Base-by-base conservation (phyloP, 768 basidiomycete species). In the Cubamyces sp. region DNA sequence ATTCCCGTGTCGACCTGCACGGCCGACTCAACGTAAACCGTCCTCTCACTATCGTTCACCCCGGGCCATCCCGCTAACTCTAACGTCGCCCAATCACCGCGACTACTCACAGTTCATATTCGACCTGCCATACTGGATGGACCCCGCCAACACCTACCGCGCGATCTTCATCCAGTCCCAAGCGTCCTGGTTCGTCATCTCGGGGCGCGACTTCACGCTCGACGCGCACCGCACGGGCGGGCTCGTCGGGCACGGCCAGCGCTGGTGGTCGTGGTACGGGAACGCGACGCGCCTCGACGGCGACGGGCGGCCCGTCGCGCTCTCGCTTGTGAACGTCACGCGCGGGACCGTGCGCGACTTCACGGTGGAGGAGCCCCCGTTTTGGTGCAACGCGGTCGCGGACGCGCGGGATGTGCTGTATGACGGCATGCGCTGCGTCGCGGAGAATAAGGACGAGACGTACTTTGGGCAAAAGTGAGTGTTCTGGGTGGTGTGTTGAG, bases 121-220 rank as follows among this genome's bases (percentile, higher is more conserved):
- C 9, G 76, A 85, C 66, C 76, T 85, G 40, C 69, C 83, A 49
- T 85, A 76, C 65, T 86, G 86, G 86, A 74, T 86, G 54, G 73
- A 86, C 60, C 69, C 79, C 40, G 74, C 75, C 46, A 83, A 81
- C 65, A 87, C 85, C 1, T 85, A 82, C 69, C 79, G 83, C 23
- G 84, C 84, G n/a, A 81, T 86, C 25, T 85, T 84, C 69, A 84
- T 87, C 57, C 85, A 86, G 74, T 80, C 74, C 64, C 86, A 87
- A 75, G 82, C 85, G 1, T 86, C 85, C 6, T 86, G 84, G 83
- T 87, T 87, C 65, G 81, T 86, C 52, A 74, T 87, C 39, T 84
- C 84, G 3, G 85, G 84, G 3, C 73, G 73, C 30, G 78, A 85
- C 73, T 86, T 86, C 60, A 74, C 74, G 16, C 78, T 86, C 62